Percentiles rank a stretch among this genome's conserved stretches.
These are phyloP conservation scores for Castanopsis chinensis DNA, from an alignment of 306 rosid species.

Conservation along the genomic window DNA sequence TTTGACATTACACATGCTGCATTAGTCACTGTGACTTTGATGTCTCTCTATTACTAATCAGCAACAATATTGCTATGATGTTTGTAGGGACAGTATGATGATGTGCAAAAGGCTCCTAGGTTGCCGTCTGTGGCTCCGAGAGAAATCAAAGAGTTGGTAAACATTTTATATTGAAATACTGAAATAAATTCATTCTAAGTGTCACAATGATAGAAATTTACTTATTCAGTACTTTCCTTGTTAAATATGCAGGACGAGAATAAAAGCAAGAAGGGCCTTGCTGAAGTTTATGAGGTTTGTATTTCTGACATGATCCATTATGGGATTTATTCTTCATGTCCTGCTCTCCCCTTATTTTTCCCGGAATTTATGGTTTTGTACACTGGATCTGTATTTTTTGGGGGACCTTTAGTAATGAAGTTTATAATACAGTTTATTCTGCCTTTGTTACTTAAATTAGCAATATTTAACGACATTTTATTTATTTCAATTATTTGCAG, in stretches of 20 bases:
- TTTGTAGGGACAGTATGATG: constrained; percentile 66
- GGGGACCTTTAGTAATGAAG: neutral
- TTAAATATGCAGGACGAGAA: constrained; percentile 67
- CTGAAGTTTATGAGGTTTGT: constrained; percentile 86
- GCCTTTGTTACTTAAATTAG: neutral
- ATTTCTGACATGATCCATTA: constrained; percentile 23
- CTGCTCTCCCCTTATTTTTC: neutral
- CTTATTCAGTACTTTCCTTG: constrained; percentile 15
- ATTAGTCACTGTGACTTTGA: neutral
- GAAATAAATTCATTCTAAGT: constrained; percentile 12
- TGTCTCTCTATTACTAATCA: neutral
- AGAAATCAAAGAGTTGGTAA: constrained; percentile 73
- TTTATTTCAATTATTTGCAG: constrained; percentile 43
- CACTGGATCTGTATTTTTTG: neutral
- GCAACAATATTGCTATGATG: constrained; percentile 15
- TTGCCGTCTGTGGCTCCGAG: constrained; percentile 69
- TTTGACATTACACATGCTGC: neutral
- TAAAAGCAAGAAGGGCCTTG: constrained; percentile 91
- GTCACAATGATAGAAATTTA: constrained; percentile 8
- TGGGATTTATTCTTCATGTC: constrained; percentile 8
- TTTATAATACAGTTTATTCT: neutral
- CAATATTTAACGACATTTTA: neutral
- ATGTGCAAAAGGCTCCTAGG: constrained; percentile 61
- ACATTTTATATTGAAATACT: constrained; percentile 21
- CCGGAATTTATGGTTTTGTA: neutral